Conservation (phyloP, 2,329 filamentous ascomycete genomes). For the Alternaria arbusti region DNA sequence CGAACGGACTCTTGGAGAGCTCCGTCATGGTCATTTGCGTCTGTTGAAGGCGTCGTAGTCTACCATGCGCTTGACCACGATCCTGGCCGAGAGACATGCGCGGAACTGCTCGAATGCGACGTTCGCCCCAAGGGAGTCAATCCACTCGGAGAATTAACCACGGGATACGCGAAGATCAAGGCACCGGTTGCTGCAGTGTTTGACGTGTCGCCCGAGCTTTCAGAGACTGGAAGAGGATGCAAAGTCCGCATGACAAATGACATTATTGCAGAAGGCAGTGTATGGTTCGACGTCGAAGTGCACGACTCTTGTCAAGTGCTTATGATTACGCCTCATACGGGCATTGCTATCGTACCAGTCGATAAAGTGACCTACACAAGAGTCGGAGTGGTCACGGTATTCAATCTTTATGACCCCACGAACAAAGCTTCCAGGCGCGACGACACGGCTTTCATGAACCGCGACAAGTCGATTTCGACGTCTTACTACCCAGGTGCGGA, state of each 20-base stretch:
- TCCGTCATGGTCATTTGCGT: conserved; percentile 12
- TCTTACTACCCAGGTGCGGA: background rate
- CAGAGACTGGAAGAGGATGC: background rate
- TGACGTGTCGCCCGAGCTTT: background rate
- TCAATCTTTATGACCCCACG: too few species aligned
- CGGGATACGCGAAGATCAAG: conserved; percentile 5
- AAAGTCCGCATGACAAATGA: background rate
- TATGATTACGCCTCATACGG: conserved; percentile 9
- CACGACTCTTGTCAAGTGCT: background rate
- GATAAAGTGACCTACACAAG: conserved; percentile 3
- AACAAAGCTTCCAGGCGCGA: too few species aligned
- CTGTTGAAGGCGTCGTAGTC: conserved; percentile 6
- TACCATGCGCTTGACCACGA: background rate
- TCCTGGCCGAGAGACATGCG: background rate
- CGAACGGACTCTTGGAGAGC: background rate
- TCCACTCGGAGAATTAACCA: conserved; percentile 8
- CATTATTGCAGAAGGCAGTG: background rate
- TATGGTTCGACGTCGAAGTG: conserved; percentile 6
- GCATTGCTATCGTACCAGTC: background rate
- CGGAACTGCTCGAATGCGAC: background rate
- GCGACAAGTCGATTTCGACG: background rate
- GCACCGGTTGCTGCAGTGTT: background rate
- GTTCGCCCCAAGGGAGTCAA: conserved; percentile 4
- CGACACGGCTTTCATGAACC: too few species aligned
- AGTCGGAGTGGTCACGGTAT: conserved; percentile 15